Evolutionary conservation across 768 basidiomycete genomes (phyloP).

Genomic region (Suillus subaureus): DNA sequence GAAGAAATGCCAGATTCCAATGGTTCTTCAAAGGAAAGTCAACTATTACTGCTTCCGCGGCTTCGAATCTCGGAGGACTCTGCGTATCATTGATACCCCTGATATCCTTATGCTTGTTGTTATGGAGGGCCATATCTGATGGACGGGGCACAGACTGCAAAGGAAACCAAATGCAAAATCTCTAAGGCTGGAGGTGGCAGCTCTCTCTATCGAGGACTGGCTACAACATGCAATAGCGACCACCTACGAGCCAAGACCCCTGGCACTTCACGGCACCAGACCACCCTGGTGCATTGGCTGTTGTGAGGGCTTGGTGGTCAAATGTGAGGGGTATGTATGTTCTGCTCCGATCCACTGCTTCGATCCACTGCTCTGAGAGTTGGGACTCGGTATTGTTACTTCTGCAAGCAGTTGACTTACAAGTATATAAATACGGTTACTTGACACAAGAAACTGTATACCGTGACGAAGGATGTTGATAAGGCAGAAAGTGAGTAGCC

Average conservation of each 20-base stretch:
- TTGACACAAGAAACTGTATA: not conserved
- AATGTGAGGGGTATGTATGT: not conserved
- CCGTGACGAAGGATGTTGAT: not conserved
- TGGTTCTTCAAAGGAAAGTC: slow-evolving; percentile 14
- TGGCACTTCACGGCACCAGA: no score
- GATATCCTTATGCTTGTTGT: not conserved
- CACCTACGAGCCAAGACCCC: no score
- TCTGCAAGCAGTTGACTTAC: not conserved
- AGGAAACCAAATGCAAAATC: no score
- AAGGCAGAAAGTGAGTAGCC: not conserved
- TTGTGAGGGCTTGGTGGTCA: not conserved
- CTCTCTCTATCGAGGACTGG: no score
- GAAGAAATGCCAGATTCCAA: not conserved
- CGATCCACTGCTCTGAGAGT: no score
- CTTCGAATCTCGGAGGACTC: not conserved
- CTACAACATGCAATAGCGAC: no score
- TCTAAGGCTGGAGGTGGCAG: no score
- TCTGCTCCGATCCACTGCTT: no score
- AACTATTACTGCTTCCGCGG: slow-evolving; percentile 4
- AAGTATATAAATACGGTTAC: not conserved
- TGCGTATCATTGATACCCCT: not conserved
- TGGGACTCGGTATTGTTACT: not conserved
- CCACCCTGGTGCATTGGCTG: not conserved
- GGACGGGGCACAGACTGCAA: not conserved
- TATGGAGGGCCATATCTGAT: not conserved